These are phyloP conservation scores for Backusella liffmaniae DNA, from an alignment of 192 early-diverging fungal genomes.

Conservation along the genomic window DNA sequence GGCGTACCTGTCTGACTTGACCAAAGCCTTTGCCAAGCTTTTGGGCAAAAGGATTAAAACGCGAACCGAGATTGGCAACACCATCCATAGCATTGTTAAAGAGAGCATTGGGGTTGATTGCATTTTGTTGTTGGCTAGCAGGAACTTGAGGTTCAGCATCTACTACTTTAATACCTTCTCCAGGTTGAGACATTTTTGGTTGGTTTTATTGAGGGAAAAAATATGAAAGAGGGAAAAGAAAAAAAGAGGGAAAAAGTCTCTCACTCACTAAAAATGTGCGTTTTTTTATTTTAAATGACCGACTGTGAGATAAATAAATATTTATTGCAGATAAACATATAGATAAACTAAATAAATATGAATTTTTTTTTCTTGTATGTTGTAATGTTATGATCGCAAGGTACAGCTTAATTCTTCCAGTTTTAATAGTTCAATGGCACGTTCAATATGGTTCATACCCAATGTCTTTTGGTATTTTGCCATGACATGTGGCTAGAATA, in stretches of 20 bases:
- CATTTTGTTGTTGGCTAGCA: background rate
- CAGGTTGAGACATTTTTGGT: conserved; percentile 11
- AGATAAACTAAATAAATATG: too few relatives aligned
- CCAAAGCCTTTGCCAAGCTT: conserved; percentile 50
- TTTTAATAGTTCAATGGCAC: background rate
- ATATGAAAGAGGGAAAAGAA: background rate
- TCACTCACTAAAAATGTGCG: background rate
- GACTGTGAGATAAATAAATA: too few relatives aligned
- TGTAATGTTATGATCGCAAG: background rate
- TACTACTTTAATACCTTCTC: conserved; percentile 29
- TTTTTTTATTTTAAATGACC: background rate
- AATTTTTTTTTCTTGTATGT: too few relatives aligned
- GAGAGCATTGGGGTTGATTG: conserved; percentile 33
- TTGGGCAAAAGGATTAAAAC: conserved; percentile 54
- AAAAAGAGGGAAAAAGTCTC: background rate
- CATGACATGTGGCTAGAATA: background rate
- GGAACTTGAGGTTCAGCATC: conserved; percentile 29
- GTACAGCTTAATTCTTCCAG: background rate
- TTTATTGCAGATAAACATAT: background rate
- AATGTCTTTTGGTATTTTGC: background rate
- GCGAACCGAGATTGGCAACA: conserved; percentile 46
- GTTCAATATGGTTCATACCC: background rate
- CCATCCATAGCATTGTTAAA: conserved; percentile 45
- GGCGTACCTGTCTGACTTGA: conserved; percentile 53
- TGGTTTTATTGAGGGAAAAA: background rate